Evolutionary conservation across 495 filamentous ascomycete species (phyloP), one percentile per base, ranked within the genome.

Genomic region (Penicillium lagena): DNA sequence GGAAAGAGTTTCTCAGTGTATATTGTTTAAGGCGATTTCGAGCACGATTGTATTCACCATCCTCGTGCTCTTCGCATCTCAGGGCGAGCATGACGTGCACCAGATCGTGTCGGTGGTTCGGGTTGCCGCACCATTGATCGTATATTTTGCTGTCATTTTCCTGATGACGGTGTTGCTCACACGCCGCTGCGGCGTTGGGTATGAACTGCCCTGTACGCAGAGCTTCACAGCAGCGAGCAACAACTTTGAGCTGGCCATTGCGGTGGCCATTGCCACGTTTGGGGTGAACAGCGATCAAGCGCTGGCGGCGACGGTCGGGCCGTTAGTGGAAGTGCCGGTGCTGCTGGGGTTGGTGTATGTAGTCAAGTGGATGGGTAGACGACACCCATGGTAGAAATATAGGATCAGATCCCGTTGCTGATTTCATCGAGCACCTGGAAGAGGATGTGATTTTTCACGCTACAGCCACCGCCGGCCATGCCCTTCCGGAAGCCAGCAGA

Each of bases 171-270:
- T 93, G 11, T 56, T 64, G 14, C 62, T 75, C 6, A 67, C 74
- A 9, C 59, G 73, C 39, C 63, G 56, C 22, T 49, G 74, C 15
- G 83, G 86, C 0, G 88, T 89, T 52, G 77, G 78, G 3, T 94
- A 94, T 58, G 63, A 62, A 28, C 57, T 87, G 4, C 73, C 75
- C 4, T 73, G 74, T 10, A 93, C 89, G 9, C 89, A 94, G 68
- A 86, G 85, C 52, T 90, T 94, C 52, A 94, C 89, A 1, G 89
- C 89, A 0, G 89, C 89, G 5, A 93, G 87, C 60, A 95, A 95
- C 49, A 94, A 94, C 57, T 94, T 95, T 55, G 89, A 94, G 70
- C 64, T 93, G 12, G 89, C 89, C 1, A 93, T 95, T 63, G 89
- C 89, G 1, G 89, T 95, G 1, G 89, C 86, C 1, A 79, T 93